Base-by-base conservation (phyloP, 2,329 filamentous ascomycete genomes). In the Xylariaceae sp. region DNA sequence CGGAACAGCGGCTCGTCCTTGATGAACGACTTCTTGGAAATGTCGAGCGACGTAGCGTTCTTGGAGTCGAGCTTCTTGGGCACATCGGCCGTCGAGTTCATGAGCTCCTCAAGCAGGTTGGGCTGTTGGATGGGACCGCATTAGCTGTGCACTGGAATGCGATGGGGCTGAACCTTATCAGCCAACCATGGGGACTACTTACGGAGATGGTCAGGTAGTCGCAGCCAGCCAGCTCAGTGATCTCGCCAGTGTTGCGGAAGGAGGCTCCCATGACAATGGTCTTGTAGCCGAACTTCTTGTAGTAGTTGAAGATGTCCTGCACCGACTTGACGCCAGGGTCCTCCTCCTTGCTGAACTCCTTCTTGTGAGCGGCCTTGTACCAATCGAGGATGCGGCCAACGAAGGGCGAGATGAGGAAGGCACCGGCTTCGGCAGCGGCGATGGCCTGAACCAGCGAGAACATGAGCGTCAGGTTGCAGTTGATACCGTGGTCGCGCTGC, bases 211-310 rank as follows among this genome's bases (percentile, higher is more conserved):
- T 98, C 56, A 98, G 75, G 76, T 98, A 98, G 68, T 98, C 92
- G 63, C 89, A 95, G 59, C 92, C 92, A 60, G 90, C 90, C 43
- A 98, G 79, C 75, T 98, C 92, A 30, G 87, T 96, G 67, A 98
- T 94, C 74, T 98, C 92, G 57, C 92, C 92, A 45, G 71, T 71
- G 74, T 83, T 96, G 63, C 92, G 81, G 87, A 98, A 98, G 25
- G 89, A 95, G 51, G 92, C 92, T 59, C 92, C 92, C 92, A 98
- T 98, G 68, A 98, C 92, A 55, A 96, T 95, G 64, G 92, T 98
- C 56, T 94, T 94, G 82, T 98, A 95, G 64, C 84, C 87, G 65
- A 72, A 86, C 77, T 96, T 96, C 86, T 98, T 98, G 83, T 98
- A 98, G 85, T 98, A 98, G 79, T 98, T 92, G 80, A 83, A 98